Conservation (phyloP, 768 basidiomycete species). For the Tylopilus intermedius region DNA sequence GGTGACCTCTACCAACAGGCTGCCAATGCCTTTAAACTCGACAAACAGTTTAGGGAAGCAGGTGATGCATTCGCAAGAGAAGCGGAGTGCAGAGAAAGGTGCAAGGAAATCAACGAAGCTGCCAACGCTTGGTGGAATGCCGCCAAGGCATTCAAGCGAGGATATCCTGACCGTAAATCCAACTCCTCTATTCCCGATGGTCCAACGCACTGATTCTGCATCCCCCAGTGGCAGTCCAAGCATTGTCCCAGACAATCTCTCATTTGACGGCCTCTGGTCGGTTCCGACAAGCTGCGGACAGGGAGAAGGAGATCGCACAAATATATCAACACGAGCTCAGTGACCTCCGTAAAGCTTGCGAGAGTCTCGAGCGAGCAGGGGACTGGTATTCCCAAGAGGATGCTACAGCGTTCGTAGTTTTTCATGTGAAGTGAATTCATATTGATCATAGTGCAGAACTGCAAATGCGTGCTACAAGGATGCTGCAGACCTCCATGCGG, state of each 20-base stretch:
- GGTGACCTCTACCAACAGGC: constrained; percentile 94
- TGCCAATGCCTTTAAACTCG: constrained; percentile 88
- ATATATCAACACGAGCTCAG: constrained; percentile 82
- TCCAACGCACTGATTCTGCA: constrained; percentile 8
- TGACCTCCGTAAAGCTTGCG: constrained; percentile 81
- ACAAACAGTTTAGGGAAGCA: constrained; percentile 86
- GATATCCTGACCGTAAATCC: constrained; percentile 73
- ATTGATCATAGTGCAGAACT: constrained; percentile 51
- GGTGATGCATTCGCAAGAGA: constrained; percentile 91
- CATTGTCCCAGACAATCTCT: constrained; percentile 77
- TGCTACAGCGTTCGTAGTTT: constrained; percentile 75
- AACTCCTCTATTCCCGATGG: background rate
- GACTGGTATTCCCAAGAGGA: constrained; percentile 99
- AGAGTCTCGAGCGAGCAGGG: constrained; percentile 85
- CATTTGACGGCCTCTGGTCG: constrained; percentile 80
- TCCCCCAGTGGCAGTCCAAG: constrained; percentile 77
- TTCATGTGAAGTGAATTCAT: background rate
- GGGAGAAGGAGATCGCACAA: constrained; percentile 95
- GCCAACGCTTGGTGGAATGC: constrained; percentile 99
- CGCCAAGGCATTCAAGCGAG: constrained; percentile 91
- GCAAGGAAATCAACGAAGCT: constrained; percentile 88
- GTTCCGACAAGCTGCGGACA: constrained; percentile 95
- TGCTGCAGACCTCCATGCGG: constrained; percentile 91
- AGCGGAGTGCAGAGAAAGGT: constrained; percentile 88
- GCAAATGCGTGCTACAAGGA: constrained; percentile 95